Evolutionary conservation across 305 asterid genomes (phyloP), one percentile per base, ranked within the genome.

Genomic region (Caryopteris hybrid): DNA sequence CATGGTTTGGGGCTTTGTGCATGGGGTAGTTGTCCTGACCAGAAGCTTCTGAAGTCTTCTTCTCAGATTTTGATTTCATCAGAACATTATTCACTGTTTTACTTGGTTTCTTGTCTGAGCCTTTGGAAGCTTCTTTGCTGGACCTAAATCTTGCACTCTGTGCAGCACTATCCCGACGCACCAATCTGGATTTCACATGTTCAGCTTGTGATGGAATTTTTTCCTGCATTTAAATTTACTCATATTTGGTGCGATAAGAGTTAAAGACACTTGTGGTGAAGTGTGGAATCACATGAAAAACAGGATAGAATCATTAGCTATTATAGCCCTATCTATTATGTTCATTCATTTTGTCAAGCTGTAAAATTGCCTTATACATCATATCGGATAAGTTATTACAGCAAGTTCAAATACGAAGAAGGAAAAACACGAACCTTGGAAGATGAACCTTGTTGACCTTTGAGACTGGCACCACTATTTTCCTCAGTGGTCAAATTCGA

Each of bases 361-460:
- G 18, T 41, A 66, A 0, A 56, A 12, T 29, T 22, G 11, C 43
- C 51, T 22, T 3, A 47, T 48, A 50, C 5, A 27, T 5, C 33
- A 27, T 27, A 27, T 27, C 3, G 5, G 5, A 20, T 16, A 38
- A 72, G 51, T 45, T 27, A 22, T 18, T 61, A 22, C 18, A 29
- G 14, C 8, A 16, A 13, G 12, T 1, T 39, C 57, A 43, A 21
- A 5, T 25, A 55, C 16, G 25, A 66, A 1, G 22, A 56, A 14
- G 8, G 55, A 68, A 48, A 21, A 31, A 6, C 38, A 76, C 82
- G 7, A 74, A 84, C 89, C 97, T 83, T 70, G 29, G 70, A 56
- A 65, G 71, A 66, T 65, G 78, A 68, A 62, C 22, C 68, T 45
- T 5, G 70, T 65, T 50, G 73, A 43, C 48, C 66, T 46, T 64